Evolutionary conservation across 2,329 filamentous ascomycete species (phyloP), one percentile per base, ranked within the genome.

Genomic region (Fusarium succisae): DNA sequence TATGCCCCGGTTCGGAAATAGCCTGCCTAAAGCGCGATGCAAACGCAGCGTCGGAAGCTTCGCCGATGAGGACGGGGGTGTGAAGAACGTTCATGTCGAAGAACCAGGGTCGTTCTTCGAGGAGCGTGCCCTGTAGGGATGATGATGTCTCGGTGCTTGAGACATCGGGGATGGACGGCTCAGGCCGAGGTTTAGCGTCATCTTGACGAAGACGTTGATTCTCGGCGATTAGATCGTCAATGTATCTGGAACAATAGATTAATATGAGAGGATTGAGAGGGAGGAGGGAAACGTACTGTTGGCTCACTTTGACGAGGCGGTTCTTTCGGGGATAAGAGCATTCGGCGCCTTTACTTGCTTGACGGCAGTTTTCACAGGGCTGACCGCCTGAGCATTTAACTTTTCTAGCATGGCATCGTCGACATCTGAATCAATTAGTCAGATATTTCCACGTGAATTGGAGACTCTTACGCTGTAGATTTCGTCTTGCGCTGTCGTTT

Each of bases 11-110:
- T 13, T 79, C 76, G 0, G 81, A 78, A 17, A 83, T 78, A 24
- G 79, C 80, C 68, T 83, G 82, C 12, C 82, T 73, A 54, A 83
- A 80, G 3, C 82, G 81, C 0, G 82, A 82, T 4, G 81, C 81
- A 43, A 83, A 83, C 18, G 81, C 81, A 17, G 79, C 77, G 44
- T 83, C 81, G 20, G 82, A 81, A 2, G 80, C 80, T 57, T 83
- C 82, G n/a, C 79, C 80, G 39, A 83, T 79, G 24, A 82, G 68
- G 20, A 82, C 78, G 3, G 81, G 81, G 5, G 80, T 81, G 38
- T 81, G 78, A 28, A 80, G 78, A 20, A 80, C 76, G 54, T 77
- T 80, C 68, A 80, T 79, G 37, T 80, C 77, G 30, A 81, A 76
- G 72, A 83, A 83, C 82, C 82, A 83, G 8, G 81, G 80, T 3